These are phyloP conservation scores for Balakata baccata DNA, from an alignment of 345 rosid genomes.

Conservation along the genomic window DNA sequence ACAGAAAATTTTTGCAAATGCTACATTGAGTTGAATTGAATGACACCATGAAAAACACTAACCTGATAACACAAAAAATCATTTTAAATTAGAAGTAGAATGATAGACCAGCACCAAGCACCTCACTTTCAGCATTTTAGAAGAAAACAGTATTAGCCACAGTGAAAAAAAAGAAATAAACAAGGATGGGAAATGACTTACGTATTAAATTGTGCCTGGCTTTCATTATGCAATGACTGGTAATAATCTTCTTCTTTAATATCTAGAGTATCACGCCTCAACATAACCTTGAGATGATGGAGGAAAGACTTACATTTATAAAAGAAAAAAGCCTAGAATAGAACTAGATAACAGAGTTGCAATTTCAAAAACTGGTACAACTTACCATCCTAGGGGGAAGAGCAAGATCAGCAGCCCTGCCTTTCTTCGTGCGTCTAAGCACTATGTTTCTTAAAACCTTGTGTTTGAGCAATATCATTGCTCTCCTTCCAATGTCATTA, in stretches of 20 bases:
- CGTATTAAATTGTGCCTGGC: conserved; percentile 93
- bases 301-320: conserved; percentile 8
- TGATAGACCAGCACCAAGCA: not conserved
- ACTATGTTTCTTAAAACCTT: conserved; percentile 66
- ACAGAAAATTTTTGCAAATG: not conserved
- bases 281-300: conserved; percentile 45
- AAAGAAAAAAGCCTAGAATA: not conserved
- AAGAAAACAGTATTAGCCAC: not conserved
- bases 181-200: conserved; percentile 27
- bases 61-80: not conserved
- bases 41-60: not conserved
- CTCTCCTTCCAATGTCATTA: conserved; percentile 49
- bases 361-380: conserved; percentile 15
- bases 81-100: not conserved
- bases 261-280: conserved; percentile 85
- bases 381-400: conserved; percentile 93
- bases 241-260: conserved; percentile 83
- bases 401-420: conserved; percentile 98
- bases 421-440: conserved; percentile 85
- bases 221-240: conserved; percentile 73
- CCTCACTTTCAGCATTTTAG: conserved; percentile 2
- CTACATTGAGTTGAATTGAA: not conserved
- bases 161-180: not conserved
- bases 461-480: conserved; percentile 86
- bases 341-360: conserved; percentile 4